phyloP scores from a whole-genome alignment of 2,329 filamentous ascomycete genomes.

The Clarireedia hainanense region DNA sequence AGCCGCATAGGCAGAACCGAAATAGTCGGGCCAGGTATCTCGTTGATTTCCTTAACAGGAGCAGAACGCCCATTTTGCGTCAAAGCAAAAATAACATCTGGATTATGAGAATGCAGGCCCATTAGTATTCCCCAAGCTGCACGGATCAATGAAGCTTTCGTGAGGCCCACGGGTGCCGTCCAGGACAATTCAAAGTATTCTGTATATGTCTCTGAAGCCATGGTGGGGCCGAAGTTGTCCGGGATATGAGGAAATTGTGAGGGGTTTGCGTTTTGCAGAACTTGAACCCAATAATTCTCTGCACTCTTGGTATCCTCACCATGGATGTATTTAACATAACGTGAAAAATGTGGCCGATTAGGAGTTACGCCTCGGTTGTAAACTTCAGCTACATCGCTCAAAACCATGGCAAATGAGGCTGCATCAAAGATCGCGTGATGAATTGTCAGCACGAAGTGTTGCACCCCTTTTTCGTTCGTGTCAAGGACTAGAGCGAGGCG shows the following conservation, averaged over 20 bases:
- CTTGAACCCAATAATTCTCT: not conserved
- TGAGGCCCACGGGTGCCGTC: constrained; percentile 13
- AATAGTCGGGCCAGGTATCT: constrained; percentile 36
- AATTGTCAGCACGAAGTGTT: not conserved
- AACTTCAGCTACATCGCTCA: constrained; percentile 17
- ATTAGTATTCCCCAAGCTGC: constrained; percentile 34
- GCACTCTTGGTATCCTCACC: not conserved
- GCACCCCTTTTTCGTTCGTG: not conserved
- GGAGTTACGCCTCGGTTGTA: not conserved
- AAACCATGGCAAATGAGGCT: not conserved
- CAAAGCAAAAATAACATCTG: constrained; percentile 36
- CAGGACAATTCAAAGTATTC: not conserved
- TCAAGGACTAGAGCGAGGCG: not conserved
- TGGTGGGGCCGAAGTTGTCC: not conserved
- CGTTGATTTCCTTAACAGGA: constrained; percentile 32
- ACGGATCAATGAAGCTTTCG: not conserved
- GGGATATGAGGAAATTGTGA: not conserved
- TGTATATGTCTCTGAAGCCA: not conserved
- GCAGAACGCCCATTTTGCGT: constrained; percentile 35
- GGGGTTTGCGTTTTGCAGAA: not conserved
- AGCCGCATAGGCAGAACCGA: constrained; percentile 36
- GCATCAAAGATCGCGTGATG: constrained; percentile 1
- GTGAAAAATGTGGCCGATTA: not conserved
- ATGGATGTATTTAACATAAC: not conserved
- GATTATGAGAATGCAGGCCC: constrained; percentile 30